phyloP scores from a whole-genome alignment of 495 filamentous ascomycete genomes.

The Daldinia loculata region DNA sequence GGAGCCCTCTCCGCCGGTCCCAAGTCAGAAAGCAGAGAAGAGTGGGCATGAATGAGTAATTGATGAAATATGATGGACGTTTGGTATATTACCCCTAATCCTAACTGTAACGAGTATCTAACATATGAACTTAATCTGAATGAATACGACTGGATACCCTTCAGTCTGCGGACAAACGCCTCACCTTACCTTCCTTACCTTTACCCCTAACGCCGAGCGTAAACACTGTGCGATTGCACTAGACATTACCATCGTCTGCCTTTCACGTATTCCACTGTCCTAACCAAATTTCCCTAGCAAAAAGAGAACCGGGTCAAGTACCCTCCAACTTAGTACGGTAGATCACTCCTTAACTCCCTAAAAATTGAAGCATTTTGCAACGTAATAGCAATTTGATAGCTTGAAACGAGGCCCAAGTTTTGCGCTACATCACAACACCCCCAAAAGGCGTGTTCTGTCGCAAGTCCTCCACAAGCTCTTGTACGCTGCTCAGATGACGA shows the following conservation, averaged over 20 bases:
- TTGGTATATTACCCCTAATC: slow-evolving; percentile 33
- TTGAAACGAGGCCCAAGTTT: neutral
- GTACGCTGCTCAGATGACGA: slow-evolving; percentile 85
- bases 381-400: neutral
- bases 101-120: slow-evolving; percentile 17
- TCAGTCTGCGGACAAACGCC: slow-evolving; percentile 23
- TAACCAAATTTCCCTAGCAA: neutral
- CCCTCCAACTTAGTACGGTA: neutral
- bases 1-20: neutral
- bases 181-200: slow-evolving; percentile 5
- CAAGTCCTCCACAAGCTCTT: slow-evolving; percentile 89
- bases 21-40: slow-evolving; percentile 8
- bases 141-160: slow-evolving; percentile 25
- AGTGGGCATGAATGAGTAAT: slow-evolving; percentile 8
- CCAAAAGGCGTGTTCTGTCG: slow-evolving; percentile 80
- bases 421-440: slow-evolving; percentile 53
- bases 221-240: slow-evolving; percentile 21
- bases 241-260: slow-evolving; percentile 1
- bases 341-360: neutral
- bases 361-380: slow-evolving; percentile 4
- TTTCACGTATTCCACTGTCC: neutral
- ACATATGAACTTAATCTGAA: slow-evolving; percentile 21
- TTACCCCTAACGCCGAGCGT: slow-evolving; percentile 26
- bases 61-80: slow-evolving; percentile 11
- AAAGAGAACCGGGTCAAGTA: neutral